These are phyloP conservation scores for Ballota nigra DNA, from an alignment of 257 asterid species.

Conservation along the genomic window DNA sequence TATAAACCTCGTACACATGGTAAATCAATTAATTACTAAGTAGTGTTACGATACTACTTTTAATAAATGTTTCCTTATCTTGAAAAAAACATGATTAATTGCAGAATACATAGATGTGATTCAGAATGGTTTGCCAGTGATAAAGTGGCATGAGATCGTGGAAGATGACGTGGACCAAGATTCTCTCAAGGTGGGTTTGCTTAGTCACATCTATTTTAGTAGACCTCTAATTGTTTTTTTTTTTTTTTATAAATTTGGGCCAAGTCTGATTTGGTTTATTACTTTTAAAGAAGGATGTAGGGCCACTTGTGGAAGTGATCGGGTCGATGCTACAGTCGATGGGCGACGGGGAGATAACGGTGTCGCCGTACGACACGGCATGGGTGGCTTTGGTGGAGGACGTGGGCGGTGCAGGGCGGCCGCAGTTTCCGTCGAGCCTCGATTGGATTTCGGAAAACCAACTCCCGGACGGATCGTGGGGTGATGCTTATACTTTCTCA, in stretches of 20 bases:
- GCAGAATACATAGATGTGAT: conserved; percentile 39
- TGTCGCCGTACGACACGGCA: conserved; percentile 92
- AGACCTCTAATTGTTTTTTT: too few relatives aligned
- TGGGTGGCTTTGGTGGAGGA: conserved; percentile 90
- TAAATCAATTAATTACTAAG: background rate
- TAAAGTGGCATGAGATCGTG: conserved; percentile 52
- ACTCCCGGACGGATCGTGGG: conserved; percentile 88
- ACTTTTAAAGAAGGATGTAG: conserved; percentile 19
- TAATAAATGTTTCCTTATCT: too few relatives aligned
- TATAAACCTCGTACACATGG: conserved; percentile 55
- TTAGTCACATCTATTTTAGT: too few relatives aligned
- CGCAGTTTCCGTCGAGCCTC: conserved; percentile 69
- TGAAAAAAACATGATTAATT: too few relatives aligned
- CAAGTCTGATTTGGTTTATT: background rate
- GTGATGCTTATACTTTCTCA: conserved; percentile 49
- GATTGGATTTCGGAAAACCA: conserved; percentile 80
- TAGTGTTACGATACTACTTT: too few relatives aligned
- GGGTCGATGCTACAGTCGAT: conserved; percentile 48
- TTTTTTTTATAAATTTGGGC: too few relatives aligned
- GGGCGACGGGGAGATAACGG: conserved; percentile 77
- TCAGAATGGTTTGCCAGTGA: conserved; percentile 46
- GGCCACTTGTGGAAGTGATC: conserved; percentile 31
- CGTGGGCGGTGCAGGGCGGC: conserved; percentile 36
- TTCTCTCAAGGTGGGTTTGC: conserved; percentile 31
- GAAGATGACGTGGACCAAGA: conserved; percentile 44